These are phyloP conservation scores for Colletotrichum sp. DNA, from an alignment of 2,329 filamentous ascomycete genomes.

Conservation along the genomic window DNA sequence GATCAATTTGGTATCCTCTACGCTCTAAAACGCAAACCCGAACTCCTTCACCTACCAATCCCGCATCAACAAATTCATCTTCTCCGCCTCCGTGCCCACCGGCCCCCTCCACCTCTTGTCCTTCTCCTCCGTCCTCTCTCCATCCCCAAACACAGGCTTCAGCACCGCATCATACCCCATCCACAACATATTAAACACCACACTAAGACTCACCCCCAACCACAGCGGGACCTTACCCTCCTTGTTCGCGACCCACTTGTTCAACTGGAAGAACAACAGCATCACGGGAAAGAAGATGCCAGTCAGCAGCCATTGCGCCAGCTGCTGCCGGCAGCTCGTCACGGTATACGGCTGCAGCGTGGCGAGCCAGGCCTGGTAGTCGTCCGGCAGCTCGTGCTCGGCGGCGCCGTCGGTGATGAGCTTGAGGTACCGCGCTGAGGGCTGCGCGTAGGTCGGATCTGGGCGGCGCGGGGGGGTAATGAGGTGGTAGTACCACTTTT, in stretches of 20 bases:
- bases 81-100: too few species aligned
- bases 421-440: slow-evolving; percentile 83
- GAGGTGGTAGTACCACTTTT: slow-evolving; percentile 53
- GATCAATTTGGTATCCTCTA: neutral
- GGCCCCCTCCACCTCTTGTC: slow-evolving; percentile 3
- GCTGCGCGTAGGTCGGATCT: slow-evolving; percentile 76
- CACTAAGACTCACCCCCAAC: slow-evolving; percentile 64
- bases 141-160: slow-evolving; percentile 79
- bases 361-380: slow-evolving; percentile 78
- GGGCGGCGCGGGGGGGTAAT: slow-evolving; percentile 57
- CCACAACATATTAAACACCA: slow-evolving; percentile 51
- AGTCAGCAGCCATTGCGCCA: slow-evolving; percentile 70
- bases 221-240: slow-evolving; percentile 73
- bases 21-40: neutral
- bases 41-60: neutral
- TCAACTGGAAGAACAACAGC: slow-evolving; percentile 7
- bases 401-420: slow-evolving; percentile 79
- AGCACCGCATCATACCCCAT: slow-evolving; percentile 48
- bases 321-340: slow-evolving; percentile 69
- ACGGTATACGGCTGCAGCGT: slow-evolving; percentile 72
- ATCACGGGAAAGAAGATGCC: slow-evolving; percentile 38
- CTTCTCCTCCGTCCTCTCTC: slow-evolving; percentile 66
- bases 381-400: slow-evolving; percentile 79
- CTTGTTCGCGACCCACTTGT: slow-evolving; percentile 63
- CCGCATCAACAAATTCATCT: slow-evolving; percentile 10